Conservation (phyloP, 2,329 filamentous ascomycete species). For the Ascochyta clinopodiicola region DNA sequence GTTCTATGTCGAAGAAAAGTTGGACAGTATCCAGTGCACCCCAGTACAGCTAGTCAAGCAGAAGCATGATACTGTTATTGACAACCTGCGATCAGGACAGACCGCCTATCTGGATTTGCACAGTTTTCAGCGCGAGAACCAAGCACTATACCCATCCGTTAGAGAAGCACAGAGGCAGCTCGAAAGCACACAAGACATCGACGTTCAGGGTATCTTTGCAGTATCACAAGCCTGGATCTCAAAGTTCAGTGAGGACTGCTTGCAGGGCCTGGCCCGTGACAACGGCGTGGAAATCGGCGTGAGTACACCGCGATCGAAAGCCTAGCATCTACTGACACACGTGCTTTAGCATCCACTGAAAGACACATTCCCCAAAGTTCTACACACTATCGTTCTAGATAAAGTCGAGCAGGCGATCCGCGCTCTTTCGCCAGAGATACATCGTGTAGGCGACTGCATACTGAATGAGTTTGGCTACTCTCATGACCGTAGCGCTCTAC, state of each 20-base stretch:
- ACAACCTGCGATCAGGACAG: slow-evolving; percentile 27
- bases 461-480: slow-evolving; percentile 21
- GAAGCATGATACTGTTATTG: slow-evolving; percentile 25
- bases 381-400: slow-evolving; percentile 14
- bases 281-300: slow-evolving; percentile 32
- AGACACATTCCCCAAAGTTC: slow-evolving; percentile 18
- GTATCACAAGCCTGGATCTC: slow-evolving; percentile 35
- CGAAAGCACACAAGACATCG: slow-evolving; percentile 13
- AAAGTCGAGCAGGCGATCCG: slow-evolving; percentile 23
- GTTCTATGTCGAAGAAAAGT: slow-evolving; percentile 22
- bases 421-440: slow-evolving; percentile 9
- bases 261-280: slow-evolving; percentile 21
- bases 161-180: slow-evolving; percentile 26
- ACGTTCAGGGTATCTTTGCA: slow-evolving; percentile 25
- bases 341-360: slow-evolving; percentile 8
- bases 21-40: slow-evolving; percentile 26
- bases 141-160: slow-evolving; percentile 23
- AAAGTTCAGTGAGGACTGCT: slow-evolving; percentile 20
- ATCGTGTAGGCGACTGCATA: slow-evolving; percentile 25
- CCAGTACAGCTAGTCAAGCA: slow-evolving; percentile 29
- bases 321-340: slow-evolving; percentile 4
- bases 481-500: slow-evolving; percentile 22
- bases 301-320: slow-evolving; percentile 3
- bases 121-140: slow-evolving; percentile 22
- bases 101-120: slow-evolving; percentile 31